Evolutionary conservation across 192 early-diverging fungal genomes (phyloP), one percentile per base, ranked within the genome.

Genomic region (Chytriomyces confervae): DNA sequence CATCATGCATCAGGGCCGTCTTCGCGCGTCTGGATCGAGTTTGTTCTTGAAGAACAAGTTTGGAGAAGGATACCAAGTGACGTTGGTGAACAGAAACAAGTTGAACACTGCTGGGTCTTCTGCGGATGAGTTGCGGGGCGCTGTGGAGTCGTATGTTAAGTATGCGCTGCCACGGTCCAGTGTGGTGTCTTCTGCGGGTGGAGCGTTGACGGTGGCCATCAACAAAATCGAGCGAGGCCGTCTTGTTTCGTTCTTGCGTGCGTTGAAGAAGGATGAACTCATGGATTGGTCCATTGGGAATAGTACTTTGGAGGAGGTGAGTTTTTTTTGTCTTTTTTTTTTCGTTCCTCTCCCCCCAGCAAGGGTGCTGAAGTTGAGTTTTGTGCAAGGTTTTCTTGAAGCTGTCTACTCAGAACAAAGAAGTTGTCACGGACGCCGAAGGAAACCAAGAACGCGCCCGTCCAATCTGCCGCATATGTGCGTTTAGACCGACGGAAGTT

Each of bases 21-120:
- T 94, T 20, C 85, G 87, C 5, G 89, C 89, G 9, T 66, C 91
- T 0, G 92, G 92, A 36, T 89, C 86, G 50, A 87, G 88, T 51
- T 78, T 91, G n/a, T 89, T 87, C 68, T 79, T 93, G 49, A 93
- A 93, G 77, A 91, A 87, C 79, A 85, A 85, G 72, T 92, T 92
- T 84, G 91, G 91, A 13, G 84, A 87, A 0, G 91, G 91, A 13
- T 91, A 91, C 71, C 86, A 87, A 20, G 78, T 92, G 23, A 73
- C 76, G 16, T n/a, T 84, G 0, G 76, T 77, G 16, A 72, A 66
- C 46, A 27, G 77, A 20, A n/a, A 20, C 11, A 29, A 65, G 10
- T 10, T 9, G n/a, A 49, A 62, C 50, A 10, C 65, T 36, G 24
- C 66, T 4, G 57, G 23, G 60, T 13, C 53, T 9, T 20, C 16